These are phyloP conservation scores for Aspergillus novoparasiticus DNA, from an alignment of 2,329 filamentous ascomycete genomes.

Conservation along the genomic window DNA sequence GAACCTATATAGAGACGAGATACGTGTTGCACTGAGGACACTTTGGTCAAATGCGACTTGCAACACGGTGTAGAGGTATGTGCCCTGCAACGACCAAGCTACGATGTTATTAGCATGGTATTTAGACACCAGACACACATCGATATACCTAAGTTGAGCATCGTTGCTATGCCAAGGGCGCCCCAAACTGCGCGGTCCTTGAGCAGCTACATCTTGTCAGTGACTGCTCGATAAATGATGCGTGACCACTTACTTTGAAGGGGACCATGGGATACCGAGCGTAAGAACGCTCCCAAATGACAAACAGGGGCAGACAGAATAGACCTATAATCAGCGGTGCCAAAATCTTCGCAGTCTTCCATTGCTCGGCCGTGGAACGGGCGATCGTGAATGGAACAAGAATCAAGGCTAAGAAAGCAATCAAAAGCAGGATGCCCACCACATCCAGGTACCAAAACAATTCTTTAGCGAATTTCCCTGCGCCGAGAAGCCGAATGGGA, in stretches of 20 bases:
- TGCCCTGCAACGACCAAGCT: conserved; percentile 64
- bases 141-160: conserved; percentile 29
- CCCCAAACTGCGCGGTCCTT: conserved; percentile 68
- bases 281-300: conserved; percentile 57
- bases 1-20: conserved; percentile 59
- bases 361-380: conserved; percentile 51
- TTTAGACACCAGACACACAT: conserved; percentile 27
- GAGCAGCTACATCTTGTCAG: conserved; percentile 45
- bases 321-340: conserved; percentile 56
- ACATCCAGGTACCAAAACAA: conserved; percentile 61
- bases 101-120: conserved; percentile 9
- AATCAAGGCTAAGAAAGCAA: conserved; percentile 55
- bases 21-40: conserved; percentile 58
- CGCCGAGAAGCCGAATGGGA: conserved; percentile 47
- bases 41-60: conserved; percentile 64
- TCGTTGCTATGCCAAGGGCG: conserved; percentile 58
- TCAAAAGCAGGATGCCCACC: conserved; percentile 56
- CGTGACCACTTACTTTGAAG: conserved; percentile 46
- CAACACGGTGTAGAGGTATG: conserved; percentile 66
- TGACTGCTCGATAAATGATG: neutral
- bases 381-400: conserved; percentile 62
- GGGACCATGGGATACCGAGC: conserved; percentile 58
- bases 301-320: conserved; percentile 51
- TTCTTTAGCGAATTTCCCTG: conserved; percentile 38
- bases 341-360: conserved; percentile 55